Conservation (phyloP, 2,329 filamentous ascomycete species). For the Nakataea oryzae region DNA sequence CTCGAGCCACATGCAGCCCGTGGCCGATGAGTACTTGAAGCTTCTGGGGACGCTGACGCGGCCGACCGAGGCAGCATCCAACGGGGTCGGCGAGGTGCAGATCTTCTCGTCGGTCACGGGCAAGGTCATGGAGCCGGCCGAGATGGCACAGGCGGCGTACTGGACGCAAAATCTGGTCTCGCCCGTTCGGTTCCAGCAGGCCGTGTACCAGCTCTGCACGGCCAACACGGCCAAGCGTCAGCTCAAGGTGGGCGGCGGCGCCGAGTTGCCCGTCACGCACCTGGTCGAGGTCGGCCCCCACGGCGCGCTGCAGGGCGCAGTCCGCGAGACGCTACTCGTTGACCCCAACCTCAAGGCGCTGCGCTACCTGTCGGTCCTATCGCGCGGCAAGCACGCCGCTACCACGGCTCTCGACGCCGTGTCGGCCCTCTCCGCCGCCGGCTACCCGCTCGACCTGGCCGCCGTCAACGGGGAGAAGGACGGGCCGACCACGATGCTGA, state of each 20-base stretch:
- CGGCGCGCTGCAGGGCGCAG: slow-evolving; percentile 13
- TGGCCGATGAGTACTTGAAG: slow-evolving; percentile 11
- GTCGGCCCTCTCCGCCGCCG: slow-evolving; percentile 6
- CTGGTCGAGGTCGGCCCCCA: slow-evolving; percentile 17
- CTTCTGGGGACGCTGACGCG: background rate
- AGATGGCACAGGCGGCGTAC: slow-evolving; percentile 10
- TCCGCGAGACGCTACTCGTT: slow-evolving; percentile 7
- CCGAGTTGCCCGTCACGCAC: slow-evolving; percentile 8
- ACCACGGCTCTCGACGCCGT: slow-evolving; percentile 10
- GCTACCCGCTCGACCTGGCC: slow-evolving; percentile 5
- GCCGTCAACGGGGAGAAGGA: slow-evolving; percentile 6
- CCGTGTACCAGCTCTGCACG: slow-evolving; percentile 11
- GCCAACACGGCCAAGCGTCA: slow-evolving; percentile 2
- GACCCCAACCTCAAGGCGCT: slow-evolving; percentile 9
- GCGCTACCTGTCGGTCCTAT: slow-evolving; percentile 6
- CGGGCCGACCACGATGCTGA: slow-evolving; percentile 14
- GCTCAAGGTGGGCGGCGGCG: background rate
- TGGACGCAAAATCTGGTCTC: slow-evolving; percentile 16
- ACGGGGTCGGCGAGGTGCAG: background rate
- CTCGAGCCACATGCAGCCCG: slow-evolving; percentile 17
- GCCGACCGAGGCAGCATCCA: slow-evolving; percentile 7
- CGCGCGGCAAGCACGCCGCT: slow-evolving; percentile 10
- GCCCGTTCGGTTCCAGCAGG: slow-evolving; percentile 15
- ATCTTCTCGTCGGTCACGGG: slow-evolving; percentile 14
- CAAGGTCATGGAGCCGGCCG: slow-evolving; percentile 5